These are phyloP conservation scores for Colletotrichum higginsianum DNA, from an alignment of 2,329 filamentous ascomycete species.

Conservation along the genomic window DNA sequence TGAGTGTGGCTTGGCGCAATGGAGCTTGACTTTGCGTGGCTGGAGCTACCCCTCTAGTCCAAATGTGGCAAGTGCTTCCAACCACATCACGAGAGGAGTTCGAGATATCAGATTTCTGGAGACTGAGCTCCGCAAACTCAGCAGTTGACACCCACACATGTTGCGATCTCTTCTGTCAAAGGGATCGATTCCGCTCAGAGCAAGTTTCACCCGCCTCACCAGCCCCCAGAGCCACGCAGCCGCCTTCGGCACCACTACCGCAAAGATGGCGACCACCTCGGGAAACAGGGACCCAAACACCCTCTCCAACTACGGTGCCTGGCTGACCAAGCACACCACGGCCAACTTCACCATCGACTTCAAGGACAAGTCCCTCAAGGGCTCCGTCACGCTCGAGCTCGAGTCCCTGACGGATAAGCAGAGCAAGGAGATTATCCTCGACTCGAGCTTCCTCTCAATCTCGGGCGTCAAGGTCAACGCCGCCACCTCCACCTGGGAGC, in stretches of 20 bases:
- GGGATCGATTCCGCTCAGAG: slow-evolving; percentile 39
- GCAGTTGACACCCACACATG: slow-evolving; percentile 25
- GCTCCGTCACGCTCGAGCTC: slow-evolving; percentile 82
- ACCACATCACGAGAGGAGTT: slow-evolving; percentile 39
- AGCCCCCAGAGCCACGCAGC: slow-evolving; percentile 19
- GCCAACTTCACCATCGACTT: slow-evolving; percentile 90
- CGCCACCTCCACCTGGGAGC: slow-evolving; percentile 74
- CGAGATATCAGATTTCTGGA: slow-evolving; percentile 35
- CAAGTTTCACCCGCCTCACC: slow-evolving; percentile 23
- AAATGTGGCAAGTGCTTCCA: slow-evolving; percentile 40
- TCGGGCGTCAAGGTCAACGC: slow-evolving; percentile 79
- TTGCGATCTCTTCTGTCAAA: slow-evolving; percentile 40
- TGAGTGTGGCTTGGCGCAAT: neutral
- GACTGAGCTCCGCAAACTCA: slow-evolving; percentile 31
- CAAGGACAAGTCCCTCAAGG: slow-evolving; percentile 80
- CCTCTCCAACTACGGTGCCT: slow-evolving; percentile 90
- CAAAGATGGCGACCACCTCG: slow-evolving; percentile 46
- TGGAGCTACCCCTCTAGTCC: slow-evolving; percentile 39
- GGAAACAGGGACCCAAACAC: slow-evolving; percentile 86
- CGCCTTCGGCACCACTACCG: slow-evolving; percentile 30
- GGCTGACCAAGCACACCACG: slow-evolving; percentile 86
- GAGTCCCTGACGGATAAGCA: slow-evolving; percentile 82
- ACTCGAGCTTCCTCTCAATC: slow-evolving; percentile 88
- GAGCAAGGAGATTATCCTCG: slow-evolving; percentile 85
- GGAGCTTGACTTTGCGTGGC: slow-evolving; percentile 10